Percentiles rank a stretch among this genome's conserved stretches.
These are phyloP conservation scores for Vanrija sp. DNA, from an alignment of 1,284 basidiomycete genomes.

Conservation along the genomic window DNA sequence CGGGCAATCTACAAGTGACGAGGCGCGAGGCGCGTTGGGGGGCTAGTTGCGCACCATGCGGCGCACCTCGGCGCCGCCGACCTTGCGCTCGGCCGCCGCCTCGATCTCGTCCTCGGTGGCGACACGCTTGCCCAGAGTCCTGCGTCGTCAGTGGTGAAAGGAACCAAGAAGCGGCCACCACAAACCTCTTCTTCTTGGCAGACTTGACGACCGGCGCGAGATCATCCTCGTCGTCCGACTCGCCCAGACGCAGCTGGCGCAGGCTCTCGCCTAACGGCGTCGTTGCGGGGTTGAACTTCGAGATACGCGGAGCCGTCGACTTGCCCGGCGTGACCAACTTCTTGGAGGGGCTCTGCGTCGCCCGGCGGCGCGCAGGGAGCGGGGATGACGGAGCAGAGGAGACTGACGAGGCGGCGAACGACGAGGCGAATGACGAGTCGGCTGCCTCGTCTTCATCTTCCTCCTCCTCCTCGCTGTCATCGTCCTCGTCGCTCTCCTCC, in stretches of 20 bases:
- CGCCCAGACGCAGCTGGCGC: slow-evolving; percentile 15
- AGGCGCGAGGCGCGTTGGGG: slow-evolving; percentile 1
- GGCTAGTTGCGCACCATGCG: slow-evolving; percentile 27
- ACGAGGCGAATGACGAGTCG: slow-evolving; percentile 15
- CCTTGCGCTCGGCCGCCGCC: slow-evolving; percentile 27
- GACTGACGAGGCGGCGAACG: slow-evolving; percentile 18
- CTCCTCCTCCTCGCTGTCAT: slow-evolving; percentile 39
- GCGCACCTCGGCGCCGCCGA: slow-evolving; percentile 34
- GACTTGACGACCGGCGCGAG: slow-evolving; percentile 39
- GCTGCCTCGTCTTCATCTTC: slow-evolving; percentile 18
- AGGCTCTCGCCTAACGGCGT: slow-evolving; percentile 27
- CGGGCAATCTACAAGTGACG: not conserved
- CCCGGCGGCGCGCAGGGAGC: slow-evolving; percentile 12
- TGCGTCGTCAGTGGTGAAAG: slow-evolving; percentile 16
- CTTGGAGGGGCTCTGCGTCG: slow-evolving; percentile 1
- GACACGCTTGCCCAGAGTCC: slow-evolving; percentile 51
- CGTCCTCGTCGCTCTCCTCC: slow-evolving; percentile 16
- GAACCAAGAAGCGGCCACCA: slow-evolving; percentile 47
- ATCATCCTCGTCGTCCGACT: slow-evolving; percentile 27
- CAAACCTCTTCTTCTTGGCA: slow-evolving; percentile 53
- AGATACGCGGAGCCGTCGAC: slow-evolving; percentile 1
- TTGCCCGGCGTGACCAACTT: not conserved
- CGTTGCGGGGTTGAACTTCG: not conserved
- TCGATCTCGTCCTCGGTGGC: slow-evolving; percentile 53
- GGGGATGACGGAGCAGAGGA: slow-evolving; percentile 24